These are phyloP conservation scores for Papiliotrema fonsecae DNA, from an alignment of 1,284 basidiomycete species.

Conservation along the genomic window DNA sequence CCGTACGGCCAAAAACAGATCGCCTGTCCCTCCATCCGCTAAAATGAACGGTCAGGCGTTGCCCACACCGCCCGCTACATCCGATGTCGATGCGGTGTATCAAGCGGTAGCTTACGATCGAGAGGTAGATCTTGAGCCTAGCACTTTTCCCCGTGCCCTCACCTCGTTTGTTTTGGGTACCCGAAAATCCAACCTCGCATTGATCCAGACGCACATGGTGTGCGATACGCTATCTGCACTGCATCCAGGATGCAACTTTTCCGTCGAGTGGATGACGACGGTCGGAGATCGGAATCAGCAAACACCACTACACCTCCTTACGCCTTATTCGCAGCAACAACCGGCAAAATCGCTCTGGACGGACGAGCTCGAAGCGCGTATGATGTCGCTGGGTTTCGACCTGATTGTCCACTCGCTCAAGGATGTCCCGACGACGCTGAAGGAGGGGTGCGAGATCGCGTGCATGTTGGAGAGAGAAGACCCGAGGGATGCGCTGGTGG, in stretches of 20 bases:
- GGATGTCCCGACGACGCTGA: conserved; percentile 85
- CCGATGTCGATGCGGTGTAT: not conserved
- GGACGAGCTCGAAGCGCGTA: conserved; percentile 82
- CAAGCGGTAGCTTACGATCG: not conserved
- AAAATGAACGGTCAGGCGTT: not conserved
- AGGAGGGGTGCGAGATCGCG: conserved; percentile 77
- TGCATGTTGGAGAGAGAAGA: conserved; percentile 85
- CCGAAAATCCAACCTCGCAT: conserved; percentile 75
- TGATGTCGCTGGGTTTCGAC: conserved; percentile 70
- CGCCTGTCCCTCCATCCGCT: conserved; percentile 1
- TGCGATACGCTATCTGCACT: conserved; percentile 56
- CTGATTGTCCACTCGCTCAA: conserved; percentile 92
- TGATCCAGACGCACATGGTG: conserved; percentile 77
- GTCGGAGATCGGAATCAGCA: conserved; percentile 87
- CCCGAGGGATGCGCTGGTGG: conserved; percentile 82
- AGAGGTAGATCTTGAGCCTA: not conserved
- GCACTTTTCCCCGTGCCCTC: conserved; percentile 1
- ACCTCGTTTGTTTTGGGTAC: conserved; percentile 64
- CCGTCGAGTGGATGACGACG: conserved; percentile 79
- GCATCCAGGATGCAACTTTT: conserved; percentile 55
- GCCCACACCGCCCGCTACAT: not conserved
- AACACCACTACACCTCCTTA: conserved; percentile 53
- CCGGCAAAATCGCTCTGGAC: conserved; percentile 87
- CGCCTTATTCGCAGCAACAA: conserved; percentile 32
- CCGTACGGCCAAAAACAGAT: conserved; percentile 1